Evolutionary conservation across 805 yeast species (phyloP).

Genomic region (Starmerella sp.): DNA sequence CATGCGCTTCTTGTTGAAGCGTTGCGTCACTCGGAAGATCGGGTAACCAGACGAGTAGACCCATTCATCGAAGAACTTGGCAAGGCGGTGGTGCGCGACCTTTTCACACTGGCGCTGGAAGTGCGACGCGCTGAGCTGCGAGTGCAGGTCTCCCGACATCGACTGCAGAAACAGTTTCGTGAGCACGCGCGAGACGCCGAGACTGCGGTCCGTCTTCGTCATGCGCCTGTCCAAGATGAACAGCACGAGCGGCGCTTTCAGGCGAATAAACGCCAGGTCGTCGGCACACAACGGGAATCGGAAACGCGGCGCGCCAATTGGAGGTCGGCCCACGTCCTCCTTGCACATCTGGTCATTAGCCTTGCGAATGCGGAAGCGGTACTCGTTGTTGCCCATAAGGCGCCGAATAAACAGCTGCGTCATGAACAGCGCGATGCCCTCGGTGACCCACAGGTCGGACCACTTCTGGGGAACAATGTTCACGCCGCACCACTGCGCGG

Average conservation of each 20-base stretch:
- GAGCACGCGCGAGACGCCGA: slow-evolving; percentile 81
- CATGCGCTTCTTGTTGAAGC: slow-evolving; percentile 87
- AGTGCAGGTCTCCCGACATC: slow-evolving; percentile 84
- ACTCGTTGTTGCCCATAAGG: slow-evolving; percentile 77
- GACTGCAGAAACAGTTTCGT: slow-evolving; percentile 88
- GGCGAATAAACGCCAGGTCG: slow-evolving; percentile 56
- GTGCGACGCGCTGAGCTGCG: slow-evolving; percentile 67
- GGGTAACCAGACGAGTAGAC: slow-evolving; percentile 84
- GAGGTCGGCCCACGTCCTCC: slow-evolving; percentile 66
- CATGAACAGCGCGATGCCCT: slow-evolving; percentile 81
- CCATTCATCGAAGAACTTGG: slow-evolving; percentile 86
- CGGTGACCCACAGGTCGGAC: slow-evolving; percentile 79
- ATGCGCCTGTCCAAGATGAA: slow-evolving; percentile 78
- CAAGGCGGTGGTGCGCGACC: slow-evolving; percentile 77
- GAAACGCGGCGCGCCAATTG: slow-evolving; percentile 62
- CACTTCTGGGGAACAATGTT: slow-evolving; percentile 70
- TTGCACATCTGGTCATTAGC: slow-evolving; percentile 57
- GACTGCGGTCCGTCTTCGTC: slow-evolving; percentile 91
- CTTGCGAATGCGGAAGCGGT: slow-evolving; percentile 55
- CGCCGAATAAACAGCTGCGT: slow-evolving; percentile 54
- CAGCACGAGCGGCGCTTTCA: slow-evolving; percentile 79
- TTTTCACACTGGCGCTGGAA: slow-evolving; percentile 91
- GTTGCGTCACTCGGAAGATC: slow-evolving; percentile 73
- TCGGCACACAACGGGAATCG: slow-evolving; percentile 50
- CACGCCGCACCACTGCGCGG: slow-evolving; percentile 89